Evolutionary conservation across 768 basidiomycete species (phyloP), one percentile per base, ranked within the genome.

Genomic region (Hericium coralloides): DNA sequence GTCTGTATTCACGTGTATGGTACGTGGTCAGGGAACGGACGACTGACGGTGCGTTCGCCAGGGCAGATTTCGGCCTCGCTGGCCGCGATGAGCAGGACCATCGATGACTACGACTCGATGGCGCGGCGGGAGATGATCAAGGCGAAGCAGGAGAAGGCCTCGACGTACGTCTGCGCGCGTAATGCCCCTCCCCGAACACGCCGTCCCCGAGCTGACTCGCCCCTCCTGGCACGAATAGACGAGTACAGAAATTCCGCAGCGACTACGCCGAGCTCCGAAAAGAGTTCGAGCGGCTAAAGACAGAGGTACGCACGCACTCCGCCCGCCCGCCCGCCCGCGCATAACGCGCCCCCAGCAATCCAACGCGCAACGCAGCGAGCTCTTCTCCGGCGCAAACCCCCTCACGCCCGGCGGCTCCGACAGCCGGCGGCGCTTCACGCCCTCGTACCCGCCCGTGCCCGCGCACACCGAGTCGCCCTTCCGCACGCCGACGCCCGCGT

Each of bases 61-160:
- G 95, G 95, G 71, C 95, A 98, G 80, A 93, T 99, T 72, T 91
- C 92, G 36, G 94, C 95, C n/a, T 94, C 92, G 9, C 76, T 99
- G n/a, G 83, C 92, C 25, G 94, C 93, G 2, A 86, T 98, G 80
- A 86, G 90, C 52, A 75, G 97, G 57, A 94, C 97, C 55, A 86
- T 98, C 60, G 95, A 98, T 59, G 97, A 99, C 67, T 98, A 95
- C 67, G 95, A 98, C 65, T 87, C 89, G 9, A 94, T 98, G 90
- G 92, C 91, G 0, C 91, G 87, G 74, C 79, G 95, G 60, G 97
- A 99, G 71, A 92, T 97, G 67, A 94, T 98, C 53, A 92, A 90
- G 64, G 85, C 90, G 48, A 98, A 97, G 73, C 87, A 94, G 70
- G 95, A 98, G 74, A 98, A 98, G 73, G 97, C 95, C 0, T 80